These are phyloP conservation scores for Aspergillus baeticus DNA, from an alignment of 495 filamentous ascomycete genomes.

Conservation along the genomic window DNA sequence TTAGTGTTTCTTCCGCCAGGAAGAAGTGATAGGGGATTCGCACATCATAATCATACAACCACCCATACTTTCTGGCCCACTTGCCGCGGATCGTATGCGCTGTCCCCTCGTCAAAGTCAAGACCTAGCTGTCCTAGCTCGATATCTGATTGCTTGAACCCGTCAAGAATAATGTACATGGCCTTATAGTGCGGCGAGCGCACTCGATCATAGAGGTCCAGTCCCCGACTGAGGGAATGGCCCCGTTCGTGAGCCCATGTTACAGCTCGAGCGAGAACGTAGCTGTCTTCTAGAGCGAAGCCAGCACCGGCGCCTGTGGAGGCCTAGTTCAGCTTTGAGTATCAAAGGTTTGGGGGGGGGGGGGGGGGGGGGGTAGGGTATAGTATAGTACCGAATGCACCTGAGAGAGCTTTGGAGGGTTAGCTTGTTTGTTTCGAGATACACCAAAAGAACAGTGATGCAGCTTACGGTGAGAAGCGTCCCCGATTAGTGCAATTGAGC, in stretches of 20 bases:
- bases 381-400: slow-evolving; percentile 22
- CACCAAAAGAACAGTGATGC: neutral
- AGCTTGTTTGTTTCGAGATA: neutral
- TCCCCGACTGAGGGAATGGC: slow-evolving; percentile 1
- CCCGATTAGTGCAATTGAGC: slow-evolving; percentile 22
- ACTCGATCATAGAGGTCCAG: slow-evolving; percentile 24
- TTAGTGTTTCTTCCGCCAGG: neutral
- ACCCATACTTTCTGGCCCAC: slow-evolving; percentile 10
- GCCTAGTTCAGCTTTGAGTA: neutral
- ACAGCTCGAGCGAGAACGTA: slow-evolving; percentile 43
- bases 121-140: neutral
- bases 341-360: neutral
- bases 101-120: slow-evolving; percentile 15
- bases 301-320: slow-evolving; percentile 51
- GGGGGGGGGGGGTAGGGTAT: neutral
- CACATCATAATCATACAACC: slow-evolving; percentile 21
- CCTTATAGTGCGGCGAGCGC: slow-evolving; percentile 25
- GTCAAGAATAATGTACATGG: slow-evolving; percentile 25
- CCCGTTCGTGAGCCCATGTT: slow-evolving; percentile 17
- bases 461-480: slow-evolving; percentile 29
- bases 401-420: slow-evolving; percentile 16
- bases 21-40: neutral
- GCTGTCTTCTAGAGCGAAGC: slow-evolving; percentile 61
- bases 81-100: slow-evolving; percentile 1
- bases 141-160: slow-evolving; percentile 6